phyloP scores from a whole-genome alignment of 1,284 basidiomycete species.

The Cryptococcus sp. region DNA sequence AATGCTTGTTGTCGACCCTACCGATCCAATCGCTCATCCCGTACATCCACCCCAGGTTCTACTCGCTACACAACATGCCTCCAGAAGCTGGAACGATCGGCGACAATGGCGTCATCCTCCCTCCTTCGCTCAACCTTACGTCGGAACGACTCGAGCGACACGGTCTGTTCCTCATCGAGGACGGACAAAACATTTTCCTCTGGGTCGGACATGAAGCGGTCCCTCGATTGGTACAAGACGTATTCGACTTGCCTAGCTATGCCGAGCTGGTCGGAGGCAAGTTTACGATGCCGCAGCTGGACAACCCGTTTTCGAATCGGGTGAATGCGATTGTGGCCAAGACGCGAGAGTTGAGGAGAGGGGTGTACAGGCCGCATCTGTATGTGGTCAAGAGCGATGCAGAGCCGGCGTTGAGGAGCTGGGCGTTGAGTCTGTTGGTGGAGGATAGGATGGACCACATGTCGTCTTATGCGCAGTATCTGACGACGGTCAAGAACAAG shows the following conservation, averaged over 20 bases:
- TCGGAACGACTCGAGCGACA: constrained; percentile 92
- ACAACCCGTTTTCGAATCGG: constrained; percentile 88
- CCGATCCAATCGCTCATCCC: constrained; percentile 87
- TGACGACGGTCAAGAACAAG: constrained; percentile 70
- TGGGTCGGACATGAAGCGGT: constrained; percentile 97
- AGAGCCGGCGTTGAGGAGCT: constrained; percentile 84
- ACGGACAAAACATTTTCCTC: constrained; percentile 95
- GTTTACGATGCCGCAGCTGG: constrained; percentile 78
- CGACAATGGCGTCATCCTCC: constrained; percentile 38
- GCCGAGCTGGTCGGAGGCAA: constrained; percentile 87
- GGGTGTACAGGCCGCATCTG: constrained; percentile 89
- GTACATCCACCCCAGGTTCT: constrained; percentile 91
- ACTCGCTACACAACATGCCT: constrained; percentile 91
- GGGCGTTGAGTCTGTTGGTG: constrained; percentile 90
- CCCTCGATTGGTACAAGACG: constrained; percentile 86
- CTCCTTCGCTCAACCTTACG: constrained; percentile 73
- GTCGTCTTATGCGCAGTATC: constrained; percentile 92
- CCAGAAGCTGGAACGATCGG: constrained; percentile 43
- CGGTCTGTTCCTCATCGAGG: constrained; percentile 94
- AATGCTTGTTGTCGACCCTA: constrained; percentile 83
- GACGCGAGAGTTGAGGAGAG: constrained; percentile 70
- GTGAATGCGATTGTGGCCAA: constrained; percentile 91
- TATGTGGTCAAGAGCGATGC: constrained; percentile 98
- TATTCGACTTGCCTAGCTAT: constrained; percentile 86
- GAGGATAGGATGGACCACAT: constrained; percentile 93